Evolutionary conservation across 805 yeast genomes (phyloP), one percentile per base, ranked within the genome.

Genomic region (Suhomyces faveliae): DNA sequence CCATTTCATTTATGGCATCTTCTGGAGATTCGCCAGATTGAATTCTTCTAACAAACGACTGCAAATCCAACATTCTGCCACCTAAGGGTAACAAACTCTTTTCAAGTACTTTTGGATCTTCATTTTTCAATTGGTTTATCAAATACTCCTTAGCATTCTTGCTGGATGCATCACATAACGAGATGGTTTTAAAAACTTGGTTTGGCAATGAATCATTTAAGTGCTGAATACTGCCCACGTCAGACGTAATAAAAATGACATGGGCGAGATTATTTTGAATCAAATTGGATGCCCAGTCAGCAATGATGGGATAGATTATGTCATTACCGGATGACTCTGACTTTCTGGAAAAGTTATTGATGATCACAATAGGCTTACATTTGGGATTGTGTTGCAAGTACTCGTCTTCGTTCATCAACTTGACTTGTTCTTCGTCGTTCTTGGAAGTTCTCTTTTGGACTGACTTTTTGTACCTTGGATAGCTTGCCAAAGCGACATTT

Each of bases 61-160:
- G 97, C 44, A 94, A 73, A 64, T 94, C 99, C 40, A 90, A 75
- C 91, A 92, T 87, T 52, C 99, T 81, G 35, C 99, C 99, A 17
- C 99, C 99, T 22, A 94, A 68, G 10, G 96, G 95, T 22, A 71
- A 80, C 27, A 91, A 68, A 25, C 84, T 77, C 4, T 69, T 66
- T 20, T 80, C 84, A 20, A 90, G 72, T n/a, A 62, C 57, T 22
- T 62, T 67, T 24, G 64, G 61, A 5, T 61, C 64, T 4, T 56
- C 60, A 17, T 52, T 48, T n/a, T 50, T 59, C 41, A 85, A 64
- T 52, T 83, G 87, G 23, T 75, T 76, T 47, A 77, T 51, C 10
- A 91, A 88, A 62, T 85, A 94, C 35, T 78, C 77, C 52, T 77
- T 79, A 0, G 97, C 88, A 37, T 89, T 83, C 4, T 66, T 73